Evolutionary conservation across 495 filamentous ascomycete genomes (phyloP), one percentile per base, ranked within the genome.

Genomic region (Alectoria sarmentosa): DNA sequence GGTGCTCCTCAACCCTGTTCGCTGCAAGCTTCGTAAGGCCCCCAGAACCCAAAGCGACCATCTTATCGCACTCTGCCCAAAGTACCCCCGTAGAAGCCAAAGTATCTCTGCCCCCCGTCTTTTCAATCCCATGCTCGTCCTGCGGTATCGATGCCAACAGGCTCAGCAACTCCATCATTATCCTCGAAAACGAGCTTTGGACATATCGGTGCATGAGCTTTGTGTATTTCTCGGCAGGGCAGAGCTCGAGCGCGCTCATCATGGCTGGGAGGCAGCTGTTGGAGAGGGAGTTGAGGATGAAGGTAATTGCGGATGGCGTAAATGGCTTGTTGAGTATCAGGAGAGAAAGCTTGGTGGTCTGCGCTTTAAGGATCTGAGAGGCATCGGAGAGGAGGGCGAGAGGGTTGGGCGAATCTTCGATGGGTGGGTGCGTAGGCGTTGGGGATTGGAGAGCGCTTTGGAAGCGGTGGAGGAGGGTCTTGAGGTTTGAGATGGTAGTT

Each of bases 251-350:
- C 1, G 88, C 85, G 10, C 84, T 86, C 30, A 90, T 84, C 34
- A 96, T 75, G 4, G 83, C 88, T 4, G 89, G 89, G 0, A 96
- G 78, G 10, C 87, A 83, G 14, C 83, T 83, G 28, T 83, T 80
- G 41, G 83, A 80, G 7, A 93, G 74, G 28, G 88, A 84, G 11
- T 82, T 81, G 10, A 96, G 76, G 19, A 92, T 83, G 17, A 77
- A 84, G 55, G 64, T 73, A 37, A 94, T 83, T 19, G 90, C 92
- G 0, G 88, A 83, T 7, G 88, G 84, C 0, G 91, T 91, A 73
- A 95, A 94, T 1, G 92, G 92, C 21, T 87, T 82, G 63, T 86
- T 94, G 69, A 95, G 89, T 3, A 92, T 82, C 3, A 96, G 82
- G 21, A 96, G 85, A 0, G 89, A 91, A 32, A 96, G 81, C 59